Conservation (phyloP, 352 stramenopile species). For the Phytophthora pluvialis region DNA sequence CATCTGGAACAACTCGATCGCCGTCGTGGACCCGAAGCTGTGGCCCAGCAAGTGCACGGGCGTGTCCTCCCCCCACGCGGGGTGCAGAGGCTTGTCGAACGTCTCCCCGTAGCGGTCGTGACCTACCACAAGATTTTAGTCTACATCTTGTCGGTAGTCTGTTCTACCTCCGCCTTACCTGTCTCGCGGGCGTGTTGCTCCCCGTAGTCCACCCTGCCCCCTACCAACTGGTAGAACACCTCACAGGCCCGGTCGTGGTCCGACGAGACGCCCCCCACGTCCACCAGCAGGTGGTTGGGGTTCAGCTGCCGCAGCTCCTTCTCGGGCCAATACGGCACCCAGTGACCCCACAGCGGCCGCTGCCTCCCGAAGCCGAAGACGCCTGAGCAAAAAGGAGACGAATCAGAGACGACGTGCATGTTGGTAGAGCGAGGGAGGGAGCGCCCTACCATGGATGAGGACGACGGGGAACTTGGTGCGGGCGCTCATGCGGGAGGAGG, state of each 20-base stretch:
- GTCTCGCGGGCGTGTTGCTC: slow-evolving; percentile 43
- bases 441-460: slow-evolving; percentile 58
- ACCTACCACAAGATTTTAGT: slow-evolving; percentile 15
- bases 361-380: slow-evolving; percentile 64
- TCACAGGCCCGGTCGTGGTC: slow-evolving; percentile 77
- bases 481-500: slow-evolving; percentile 25
- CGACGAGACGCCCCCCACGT: slow-evolving; percentile 66
- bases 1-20: slow-evolving; percentile 76
- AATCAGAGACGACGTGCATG: background rate
- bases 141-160: background rate
- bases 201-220: slow-evolving; percentile 69
- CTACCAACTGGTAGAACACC: slow-evolving; percentile 68
- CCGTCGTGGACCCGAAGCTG: slow-evolving; percentile 67
- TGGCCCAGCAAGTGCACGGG: slow-evolving; percentile 69
- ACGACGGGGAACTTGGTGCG: slow-evolving; percentile 64
- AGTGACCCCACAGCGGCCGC: slow-evolving; percentile 52
- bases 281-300: slow-evolving; percentile 63
- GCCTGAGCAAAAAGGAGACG: slow-evolving; percentile 22
- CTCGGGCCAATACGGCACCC: slow-evolving; percentile 68
- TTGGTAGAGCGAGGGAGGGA: no score
- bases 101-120: slow-evolving; percentile 58
- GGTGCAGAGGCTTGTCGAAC: slow-evolving; percentile 38
- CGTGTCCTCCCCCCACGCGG: slow-evolving; percentile 53
- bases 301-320: slow-evolving; percentile 48
- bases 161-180: slow-evolving; percentile 13